A percentile compares a stretch with the other conserved stretches of the same genome.
Evolutionary conservation across 257 asterid genomes (phyloP).

Genomic region (Solanum stenotomum): DNA sequence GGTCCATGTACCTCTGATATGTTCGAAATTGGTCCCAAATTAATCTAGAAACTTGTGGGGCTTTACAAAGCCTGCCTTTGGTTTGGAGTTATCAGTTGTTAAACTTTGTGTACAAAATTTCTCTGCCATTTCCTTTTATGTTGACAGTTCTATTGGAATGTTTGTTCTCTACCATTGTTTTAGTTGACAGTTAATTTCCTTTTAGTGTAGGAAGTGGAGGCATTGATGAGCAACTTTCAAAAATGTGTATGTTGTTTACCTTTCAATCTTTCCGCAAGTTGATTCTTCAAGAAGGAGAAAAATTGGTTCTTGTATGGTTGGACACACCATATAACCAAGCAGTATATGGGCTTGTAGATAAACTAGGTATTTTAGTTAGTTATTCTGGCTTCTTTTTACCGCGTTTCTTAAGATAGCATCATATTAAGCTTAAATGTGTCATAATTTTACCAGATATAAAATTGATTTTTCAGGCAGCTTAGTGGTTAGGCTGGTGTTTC

Average conservation of each 20-base stretch:
- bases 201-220: conserved; percentile 50
- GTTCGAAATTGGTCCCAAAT: background rate
- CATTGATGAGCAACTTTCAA: conserved; percentile 59
- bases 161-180: background rate
- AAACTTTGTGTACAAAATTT: background rate
- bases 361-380: conserved; percentile 47
- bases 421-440: background rate
- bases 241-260: conserved; percentile 77
- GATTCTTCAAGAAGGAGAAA: conserved; percentile 98
- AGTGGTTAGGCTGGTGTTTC: conserved; percentile 91
- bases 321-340: conserved; percentile 99
- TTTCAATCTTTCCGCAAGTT: conserved; percentile 80
- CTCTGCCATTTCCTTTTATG: background rate
- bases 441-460: conserved; percentile 6
- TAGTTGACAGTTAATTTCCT: conserved; percentile 6
- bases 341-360: conserved; percentile 92
- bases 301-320: conserved; percentile 90
- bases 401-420: background rate
- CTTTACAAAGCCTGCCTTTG: background rate
- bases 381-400: background rate
- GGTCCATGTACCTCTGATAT: background rate
- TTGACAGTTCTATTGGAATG: background rate
- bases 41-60: background rate
- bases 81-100: background rate
- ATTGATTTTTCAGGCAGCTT: conserved; percentile 79